Base-by-base conservation (phyloP, 495 filamentous ascomycete genomes). In the Penicillium egyptiacum region DNA sequence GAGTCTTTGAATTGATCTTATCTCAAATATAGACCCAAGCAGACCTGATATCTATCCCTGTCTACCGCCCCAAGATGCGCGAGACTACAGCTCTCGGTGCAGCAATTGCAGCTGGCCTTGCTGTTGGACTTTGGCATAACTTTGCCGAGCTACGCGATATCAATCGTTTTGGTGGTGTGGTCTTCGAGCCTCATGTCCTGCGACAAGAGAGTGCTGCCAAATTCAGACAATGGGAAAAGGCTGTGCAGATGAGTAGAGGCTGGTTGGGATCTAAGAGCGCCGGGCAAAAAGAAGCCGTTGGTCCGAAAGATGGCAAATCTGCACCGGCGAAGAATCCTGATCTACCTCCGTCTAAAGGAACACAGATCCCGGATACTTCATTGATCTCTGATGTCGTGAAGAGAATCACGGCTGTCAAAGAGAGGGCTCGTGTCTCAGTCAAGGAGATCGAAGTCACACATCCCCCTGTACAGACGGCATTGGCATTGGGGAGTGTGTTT, bases 21-120 rank as follows among this genome's bases (percentile, higher is more conserved):
- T 47, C 22, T 17, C 2, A 5, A 19, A 43, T 22, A 6, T 52
- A 78, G 74, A 75, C 68, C 8, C 75, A 78, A 66, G 73, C 74
- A 44, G 71, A 78, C 42, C 56, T 78, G 0, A 75, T 75, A 26
- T 74, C 71, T 8, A 78, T 78, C 33, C 75, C 75, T 16, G 75
- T 77, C 9, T 75, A 77, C 57, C 74, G 75, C 1, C 73, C 74
- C 5, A 69, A 74, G 26, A 96, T 97, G 93, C 86, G 89, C 30
- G 93, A 98, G 75, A 96, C 91, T 0, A 97, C 93, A 14, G 89
- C 92, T 4, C 83, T 97, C 2, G 93, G 93, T 19, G 91, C 92
- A 19, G 93, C 93, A 20, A 94, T 98, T 54, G 93, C 92, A n/a
- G 93, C 93, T 30, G 93, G 93, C 9, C 86, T 97, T 37, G 93